These are phyloP conservation scores for Leccinum insigne DNA, from an alignment of 1,284 basidiomycete species.

Conservation along the genomic window DNA sequence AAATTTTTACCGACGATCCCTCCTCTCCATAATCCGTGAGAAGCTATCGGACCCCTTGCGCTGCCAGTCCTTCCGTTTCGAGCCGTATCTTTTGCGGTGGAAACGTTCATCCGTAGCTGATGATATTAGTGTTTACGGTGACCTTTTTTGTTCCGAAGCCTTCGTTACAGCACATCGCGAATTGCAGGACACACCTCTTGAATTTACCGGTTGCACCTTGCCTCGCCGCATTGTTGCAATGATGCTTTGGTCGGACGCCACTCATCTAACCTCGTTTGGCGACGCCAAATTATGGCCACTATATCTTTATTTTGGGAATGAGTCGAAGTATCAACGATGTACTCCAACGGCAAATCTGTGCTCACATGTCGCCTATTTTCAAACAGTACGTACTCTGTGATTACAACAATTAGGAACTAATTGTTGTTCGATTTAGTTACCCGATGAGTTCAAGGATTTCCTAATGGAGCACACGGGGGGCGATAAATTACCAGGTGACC, in stretches of 20 bases:
- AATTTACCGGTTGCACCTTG: not conserved
- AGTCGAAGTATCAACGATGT: not conserved
- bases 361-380: not conserved
- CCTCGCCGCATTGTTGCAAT: not conserved
- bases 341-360: not conserved
- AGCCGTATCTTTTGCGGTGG: not conserved
- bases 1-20: not conserved
- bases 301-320: not conserved
- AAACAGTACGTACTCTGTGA: not conserved
- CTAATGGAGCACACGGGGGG: not conserved
- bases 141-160: not conserved
- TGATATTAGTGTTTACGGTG: not conserved
- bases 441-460: not conserved
- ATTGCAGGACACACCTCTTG: not conserved
- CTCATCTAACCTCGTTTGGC: not conserved
- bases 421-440: not conserved
- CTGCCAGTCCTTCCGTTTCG: not conserved
- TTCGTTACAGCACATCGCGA: not conserved
- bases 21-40: not conserved
- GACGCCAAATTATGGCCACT: too few species aligned
- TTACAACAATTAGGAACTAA: not conserved
- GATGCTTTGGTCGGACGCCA: not conserved
- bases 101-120: not conserved
- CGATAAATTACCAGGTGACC: not conserved
- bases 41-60: not conserved